A percentile compares a stretch with the other conserved stretches of the same genome.
These are phyloP conservation scores for Suaeda aralocaspica DNA, from an alignment of 148 eudicot species.

Conservation along the genomic window DNA sequence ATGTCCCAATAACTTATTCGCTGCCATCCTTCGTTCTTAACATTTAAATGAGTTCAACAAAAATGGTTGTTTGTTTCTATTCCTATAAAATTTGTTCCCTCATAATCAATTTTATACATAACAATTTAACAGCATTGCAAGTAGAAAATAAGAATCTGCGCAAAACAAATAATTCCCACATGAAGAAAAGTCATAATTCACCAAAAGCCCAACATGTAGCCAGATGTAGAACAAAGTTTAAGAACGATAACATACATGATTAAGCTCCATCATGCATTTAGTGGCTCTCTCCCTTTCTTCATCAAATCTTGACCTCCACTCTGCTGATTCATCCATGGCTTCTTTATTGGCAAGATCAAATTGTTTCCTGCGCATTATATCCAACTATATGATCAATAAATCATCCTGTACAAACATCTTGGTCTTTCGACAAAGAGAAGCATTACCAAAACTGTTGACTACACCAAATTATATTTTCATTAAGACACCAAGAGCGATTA, in stretches of 20 bases:
- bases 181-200: neutral
- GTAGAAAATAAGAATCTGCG: neutral
- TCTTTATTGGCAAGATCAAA: constrained; percentile 88
- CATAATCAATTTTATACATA: neutral
- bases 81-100: neutral
- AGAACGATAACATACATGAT: constrained; percentile 36
- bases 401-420: neutral
- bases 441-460: neutral
- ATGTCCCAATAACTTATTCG: neutral
- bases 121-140: neutral
- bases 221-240: neutral
- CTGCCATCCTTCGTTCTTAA: neutral
- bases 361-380: constrained; percentile 50
- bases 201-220: neutral
- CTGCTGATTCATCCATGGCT: constrained; percentile 97
- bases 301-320: constrained; percentile 88
- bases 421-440: too few relatives aligned
- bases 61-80: neutral
- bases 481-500: too few relatives aligned
- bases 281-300: constrained; percentile 46
- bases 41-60: neutral
- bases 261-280: constrained; percentile 48
- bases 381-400: neutral
- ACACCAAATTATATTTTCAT: neutral
- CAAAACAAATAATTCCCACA: neutral